Evolutionary conservation across 2,329 filamentous ascomycete genomes (phyloP), one percentile per base, ranked within the genome.

Genomic region (Hirsutella thompsonii): DNA sequence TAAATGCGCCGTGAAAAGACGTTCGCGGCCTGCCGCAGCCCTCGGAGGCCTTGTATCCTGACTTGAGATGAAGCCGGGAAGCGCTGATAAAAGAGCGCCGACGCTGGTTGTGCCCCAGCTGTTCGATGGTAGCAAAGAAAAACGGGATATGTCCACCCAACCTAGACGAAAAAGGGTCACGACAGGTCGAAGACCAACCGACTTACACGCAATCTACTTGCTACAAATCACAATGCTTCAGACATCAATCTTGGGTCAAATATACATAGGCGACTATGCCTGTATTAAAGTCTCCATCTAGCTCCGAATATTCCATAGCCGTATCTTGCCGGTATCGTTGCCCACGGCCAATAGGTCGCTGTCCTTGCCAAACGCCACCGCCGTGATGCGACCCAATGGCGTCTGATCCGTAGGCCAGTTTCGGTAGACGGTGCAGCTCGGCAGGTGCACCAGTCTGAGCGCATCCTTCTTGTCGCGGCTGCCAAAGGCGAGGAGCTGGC

Each of bases 371-470:
- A 86, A 83, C 3, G 83, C 80, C 44, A 88, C 75, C 1, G 78
- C 70, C 2, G 85, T 84, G 49, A 96, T 79, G 44, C 87, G 73
- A 0, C 92, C 92, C 46, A 98, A 63, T 1, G 89, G 88, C 42
- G 92, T 98, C 58, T 83, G 81, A 47, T 79, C 76, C 41, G 90
- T 98, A 20, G 92, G 92, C 92, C 92, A 98, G 62, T 98, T 98
- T 54, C 81, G 79, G 70, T 92, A 98, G 18, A 96, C 86, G 2
- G 88, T 94, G 60, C 88, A 94, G 50, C 77, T 89, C 0, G 90
- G 89, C 50, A 98, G 65, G 61, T 98, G 92, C 26, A 90, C 87
- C 49, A 98, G 65, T 54, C 83, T 74, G 58, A 98, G 64, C 0
- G 89, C 86, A 62, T 95, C 88, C 57, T 82, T 82, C 71, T 94